Percentiles rank a stretch among this genome's conserved stretches.
Evolutionary conservation across 805 yeast species (phyloP).

Genomic region (Yarrowia deformans): DNA sequence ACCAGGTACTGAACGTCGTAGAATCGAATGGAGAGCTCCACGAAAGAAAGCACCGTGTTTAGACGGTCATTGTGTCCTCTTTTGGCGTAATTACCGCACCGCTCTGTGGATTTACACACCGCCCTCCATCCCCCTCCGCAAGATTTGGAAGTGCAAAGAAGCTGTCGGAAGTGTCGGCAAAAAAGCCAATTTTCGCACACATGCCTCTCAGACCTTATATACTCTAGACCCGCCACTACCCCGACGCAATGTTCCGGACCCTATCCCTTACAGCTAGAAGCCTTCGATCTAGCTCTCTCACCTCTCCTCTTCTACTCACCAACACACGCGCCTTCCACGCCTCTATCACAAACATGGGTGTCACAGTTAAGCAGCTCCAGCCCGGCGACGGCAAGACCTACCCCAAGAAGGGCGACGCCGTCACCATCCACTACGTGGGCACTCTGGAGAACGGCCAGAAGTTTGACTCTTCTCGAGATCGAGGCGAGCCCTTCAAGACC

Average conservation of each 20-base stretch:
- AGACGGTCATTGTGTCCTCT: no score
- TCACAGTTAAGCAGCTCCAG: conserved; percentile 49
- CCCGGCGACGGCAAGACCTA: conserved; percentile 84
- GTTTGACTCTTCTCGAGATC: conserved; percentile 93
- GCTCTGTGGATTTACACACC: not conserved
- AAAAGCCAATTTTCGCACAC: conserved; percentile 32
- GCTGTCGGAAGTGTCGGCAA: conserved; percentile 28
- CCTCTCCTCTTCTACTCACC: not conserved
- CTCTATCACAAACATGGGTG: conserved; percentile 50
- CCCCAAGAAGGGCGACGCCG: conserved; percentile 87
- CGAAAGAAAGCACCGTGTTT: no score
- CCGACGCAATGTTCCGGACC: conserved; percentile 36
- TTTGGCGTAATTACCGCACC: no score
- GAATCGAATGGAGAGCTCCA: no score
- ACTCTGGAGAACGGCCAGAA: conserved; percentile 94
- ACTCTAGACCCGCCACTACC: conserved; percentile 35
- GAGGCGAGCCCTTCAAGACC: conserved; percentile 95
- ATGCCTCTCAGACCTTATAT: conserved; percentile 31
- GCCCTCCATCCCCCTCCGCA: not conserved
- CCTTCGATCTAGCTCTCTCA: conserved; percentile 30
- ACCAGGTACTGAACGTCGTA: no score
- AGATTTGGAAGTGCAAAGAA: conserved; percentile 28
- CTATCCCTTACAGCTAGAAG: conserved; percentile 37
- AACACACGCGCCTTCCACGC: conserved; percentile 33
- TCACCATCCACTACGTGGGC: conserved; percentile 95